Conservation (phyloP, 495 filamentous ascomycete genomes). For the Durotheca rogersii region DNA sequence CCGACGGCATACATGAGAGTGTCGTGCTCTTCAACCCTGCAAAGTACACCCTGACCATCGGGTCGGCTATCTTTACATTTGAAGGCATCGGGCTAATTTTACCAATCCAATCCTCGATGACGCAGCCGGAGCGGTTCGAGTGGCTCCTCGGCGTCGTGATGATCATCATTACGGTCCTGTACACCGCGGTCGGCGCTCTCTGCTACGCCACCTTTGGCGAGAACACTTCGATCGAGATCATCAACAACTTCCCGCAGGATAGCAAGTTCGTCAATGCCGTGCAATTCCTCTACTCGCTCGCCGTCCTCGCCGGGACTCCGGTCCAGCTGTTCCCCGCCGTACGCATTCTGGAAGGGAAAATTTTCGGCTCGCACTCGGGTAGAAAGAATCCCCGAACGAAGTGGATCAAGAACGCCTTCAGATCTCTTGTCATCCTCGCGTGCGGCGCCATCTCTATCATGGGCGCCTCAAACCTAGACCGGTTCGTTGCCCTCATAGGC, state of each 20-base stretch:
- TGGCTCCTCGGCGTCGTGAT: constrained; percentile 59
- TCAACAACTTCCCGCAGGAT: constrained; percentile 63
- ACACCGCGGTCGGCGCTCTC: constrained; percentile 62
- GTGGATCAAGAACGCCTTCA: constrained; percentile 67
- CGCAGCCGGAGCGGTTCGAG: constrained; percentile 58
- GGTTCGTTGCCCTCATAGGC: constrained; percentile 65
- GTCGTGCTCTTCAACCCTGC: constrained; percentile 62
- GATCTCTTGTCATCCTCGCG: constrained; percentile 48
- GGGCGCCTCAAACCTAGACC: constrained; percentile 62
- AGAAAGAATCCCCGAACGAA: constrained; percentile 56
- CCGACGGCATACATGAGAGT: constrained; percentile 47
- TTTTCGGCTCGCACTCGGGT: constrained; percentile 58
- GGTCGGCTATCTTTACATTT: constrained; percentile 66
- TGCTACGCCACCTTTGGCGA: constrained; percentile 66
- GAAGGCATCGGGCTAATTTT: constrained; percentile 68
- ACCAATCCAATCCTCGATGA: constrained; percentile 65
- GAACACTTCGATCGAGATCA: constrained; percentile 59
- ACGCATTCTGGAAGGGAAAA: constrained; percentile 57
- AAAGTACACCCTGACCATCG: constrained; percentile 62
- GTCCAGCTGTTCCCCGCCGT: constrained; percentile 66
- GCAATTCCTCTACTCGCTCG: constrained; percentile 65
- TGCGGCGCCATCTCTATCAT: constrained; percentile 54
- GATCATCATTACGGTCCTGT: constrained; percentile 62
- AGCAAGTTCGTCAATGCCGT: constrained; percentile 64
- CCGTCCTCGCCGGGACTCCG: constrained; percentile 61